Conservation (phyloP, 2,329 filamentous ascomycete species). For the Monosporascus sp. region DNA sequence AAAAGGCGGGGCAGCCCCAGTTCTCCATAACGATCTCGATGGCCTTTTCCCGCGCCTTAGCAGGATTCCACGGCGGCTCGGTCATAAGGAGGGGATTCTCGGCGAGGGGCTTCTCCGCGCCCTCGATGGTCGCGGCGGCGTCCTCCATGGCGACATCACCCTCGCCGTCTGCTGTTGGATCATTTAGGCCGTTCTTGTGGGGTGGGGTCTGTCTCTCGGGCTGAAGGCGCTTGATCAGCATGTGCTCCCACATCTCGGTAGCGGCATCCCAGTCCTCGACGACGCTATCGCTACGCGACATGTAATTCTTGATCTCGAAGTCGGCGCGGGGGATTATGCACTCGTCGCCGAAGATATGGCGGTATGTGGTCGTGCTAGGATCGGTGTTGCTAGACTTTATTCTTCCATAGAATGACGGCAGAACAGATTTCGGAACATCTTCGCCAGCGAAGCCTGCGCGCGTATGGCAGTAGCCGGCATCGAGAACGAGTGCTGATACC, state of each 20-base stretch:
- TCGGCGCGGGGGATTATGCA: slow-evolving; percentile 71
- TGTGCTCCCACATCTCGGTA: slow-evolving; percentile 85
- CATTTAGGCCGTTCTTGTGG: slow-evolving; percentile 74
- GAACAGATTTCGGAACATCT: slow-evolving; percentile 90
- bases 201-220: slow-evolving; percentile 67
- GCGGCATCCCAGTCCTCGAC: slow-evolving; percentile 97
- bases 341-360: slow-evolving; percentile 82
- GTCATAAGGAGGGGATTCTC: slow-evolving; percentile 92
- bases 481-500: slow-evolving; percentile 93
- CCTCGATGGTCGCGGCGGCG: slow-evolving; percentile 32
- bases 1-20: slow-evolving; percentile 94
- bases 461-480: slow-evolving; percentile 85
- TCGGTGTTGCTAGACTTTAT: slow-evolving; percentile 44
- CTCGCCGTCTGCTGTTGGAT: slow-evolving; percentile 58
- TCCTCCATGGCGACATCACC: slow-evolving; percentile 58
- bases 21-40: slow-evolving; percentile 97
- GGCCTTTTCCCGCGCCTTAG: slow-evolving; percentile 85
- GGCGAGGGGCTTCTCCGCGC: slow-evolving; percentile 73
- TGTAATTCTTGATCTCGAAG: slow-evolving; percentile 87
- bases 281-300: slow-evolving; percentile 72
- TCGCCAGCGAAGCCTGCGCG: slow-evolving; percentile 97
- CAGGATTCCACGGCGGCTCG: slow-evolving; percentile 86
- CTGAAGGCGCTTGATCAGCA: slow-evolving; percentile 83
- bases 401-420: slow-evolving; percentile 83
- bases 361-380: slow-evolving; percentile 29